phyloP scores from a whole-genome alignment of 768 basidiomycete species.

The Tubosaeta sp. region DNA sequence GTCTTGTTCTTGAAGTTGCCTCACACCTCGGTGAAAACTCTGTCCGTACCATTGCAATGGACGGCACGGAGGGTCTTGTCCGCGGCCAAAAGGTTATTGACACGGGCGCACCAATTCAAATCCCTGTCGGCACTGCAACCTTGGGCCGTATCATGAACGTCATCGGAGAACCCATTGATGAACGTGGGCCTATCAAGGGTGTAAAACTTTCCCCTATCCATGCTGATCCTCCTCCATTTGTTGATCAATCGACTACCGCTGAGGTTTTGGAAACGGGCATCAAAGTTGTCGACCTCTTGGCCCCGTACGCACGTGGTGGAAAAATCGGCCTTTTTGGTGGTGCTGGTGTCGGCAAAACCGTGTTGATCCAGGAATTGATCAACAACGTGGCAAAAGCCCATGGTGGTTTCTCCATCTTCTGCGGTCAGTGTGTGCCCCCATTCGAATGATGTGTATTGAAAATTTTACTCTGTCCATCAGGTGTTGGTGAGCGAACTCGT shows the following conservation, averaged over 20 bases:
- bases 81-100: conserved; percentile 97
- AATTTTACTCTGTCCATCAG: conserved; percentile 34
- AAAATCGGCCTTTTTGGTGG: conserved; percentile 99
- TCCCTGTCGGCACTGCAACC: conserved; percentile 92
- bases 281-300: conserved; percentile 99
- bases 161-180: conserved; percentile 99
- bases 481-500: conserved; percentile 99
- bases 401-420: conserved; percentile 99
- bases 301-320: conserved; percentile 99
- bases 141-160: conserved; percentile 99
- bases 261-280: conserved; percentile 99
- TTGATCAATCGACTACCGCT: conserved; percentile 97
- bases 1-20: conserved; percentile 98
- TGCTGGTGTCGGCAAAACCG: conserved; percentile 99
- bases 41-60: conserved; percentile 99
- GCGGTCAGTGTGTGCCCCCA: conserved; percentile 48
- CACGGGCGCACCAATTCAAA: conserved; percentile 93
- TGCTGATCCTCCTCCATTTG: conserved; percentile 94
- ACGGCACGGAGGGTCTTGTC: conserved; percentile 99
- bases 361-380: conserved; percentile 99
- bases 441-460: conserved; percentile 1
- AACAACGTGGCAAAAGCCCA: conserved; percentile 99
- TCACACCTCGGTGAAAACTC: conserved; percentile 99
- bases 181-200: conserved; percentile 98
- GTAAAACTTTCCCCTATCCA: conserved; percentile 91